phyloP scores from a whole-genome alignment of 2,329 filamentous ascomycete species.

The Penicillium sp. region DNA sequence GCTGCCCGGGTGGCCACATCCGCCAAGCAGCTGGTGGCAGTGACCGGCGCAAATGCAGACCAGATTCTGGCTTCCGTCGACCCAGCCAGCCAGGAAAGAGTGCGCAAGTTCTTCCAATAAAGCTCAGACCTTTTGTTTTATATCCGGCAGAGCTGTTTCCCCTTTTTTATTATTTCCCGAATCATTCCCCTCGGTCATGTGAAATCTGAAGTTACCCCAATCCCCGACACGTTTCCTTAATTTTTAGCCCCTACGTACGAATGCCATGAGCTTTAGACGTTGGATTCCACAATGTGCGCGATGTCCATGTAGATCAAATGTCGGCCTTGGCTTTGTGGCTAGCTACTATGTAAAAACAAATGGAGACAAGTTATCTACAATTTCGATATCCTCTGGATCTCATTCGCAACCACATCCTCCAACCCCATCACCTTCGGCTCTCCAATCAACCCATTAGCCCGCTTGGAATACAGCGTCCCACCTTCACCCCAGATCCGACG shows the following conservation, averaged over 20 bases:
- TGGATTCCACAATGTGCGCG: neutral
- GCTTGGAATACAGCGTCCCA: slow-evolving; percentile 66
- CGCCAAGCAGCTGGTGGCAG: slow-evolving; percentile 73
- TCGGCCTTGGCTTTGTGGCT: neutral
- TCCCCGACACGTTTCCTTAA: slow-evolving; percentile 21
- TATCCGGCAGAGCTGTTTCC: slow-evolving; percentile 16
- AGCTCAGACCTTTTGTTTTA: slow-evolving; percentile 18
- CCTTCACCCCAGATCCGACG: slow-evolving; percentile 71
- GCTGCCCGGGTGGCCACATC: slow-evolving; percentile 72
- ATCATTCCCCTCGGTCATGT: slow-evolving; percentile 25
- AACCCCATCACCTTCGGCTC: slow-evolving; percentile 55
- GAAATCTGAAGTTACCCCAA: slow-evolving; percentile 26
- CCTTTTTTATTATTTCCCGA: slow-evolving; percentile 15
- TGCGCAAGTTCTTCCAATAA: slow-evolving; percentile 74
- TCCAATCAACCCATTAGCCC: slow-evolving; percentile 63
- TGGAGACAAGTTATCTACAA: slow-evolving; percentile 2
- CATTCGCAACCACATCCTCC: slow-evolving; percentile 43
- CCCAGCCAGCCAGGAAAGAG: slow-evolving; percentile 75
- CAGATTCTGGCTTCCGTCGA: slow-evolving; percentile 73
- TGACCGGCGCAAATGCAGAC: slow-evolving; percentile 71
- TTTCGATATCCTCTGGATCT: slow-evolving; percentile 16
- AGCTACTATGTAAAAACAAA: neutral
- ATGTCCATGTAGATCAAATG: neutral
- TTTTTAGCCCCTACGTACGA: slow-evolving; percentile 10
- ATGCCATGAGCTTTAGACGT: slow-evolving; percentile 11